These are phyloP conservation scores for Boletellus dicymbophilus DNA, from an alignment of 1,284 basidiomycete species.

Conservation along the genomic window DNA sequence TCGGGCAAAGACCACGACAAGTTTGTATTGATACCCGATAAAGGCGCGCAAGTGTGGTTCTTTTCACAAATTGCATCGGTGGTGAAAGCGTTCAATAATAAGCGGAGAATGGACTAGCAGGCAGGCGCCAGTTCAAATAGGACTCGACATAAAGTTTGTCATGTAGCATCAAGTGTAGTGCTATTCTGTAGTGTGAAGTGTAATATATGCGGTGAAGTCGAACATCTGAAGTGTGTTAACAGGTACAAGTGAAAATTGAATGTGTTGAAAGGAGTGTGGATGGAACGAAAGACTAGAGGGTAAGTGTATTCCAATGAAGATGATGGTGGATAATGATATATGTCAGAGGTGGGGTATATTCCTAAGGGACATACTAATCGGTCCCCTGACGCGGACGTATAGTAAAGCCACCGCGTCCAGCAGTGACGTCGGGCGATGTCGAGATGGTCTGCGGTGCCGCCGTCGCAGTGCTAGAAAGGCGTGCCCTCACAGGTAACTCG, in stretches of 20 bases:
- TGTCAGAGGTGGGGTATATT: conserved; percentile 28
- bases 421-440: conserved; percentile 40
- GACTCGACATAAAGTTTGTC: conserved; percentile 19
- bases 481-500: conserved; percentile 37
- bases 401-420: conserved; percentile 25
- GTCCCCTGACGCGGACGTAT: conserved; percentile 22
- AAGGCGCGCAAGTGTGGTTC: conserved; percentile 75
- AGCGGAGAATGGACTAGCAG: conserved; percentile 63
- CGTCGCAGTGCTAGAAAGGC: conserved; percentile 49
- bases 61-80: conserved; percentile 73
- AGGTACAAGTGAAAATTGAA: conserved; percentile 27
- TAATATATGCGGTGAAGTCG: conserved; percentile 30
- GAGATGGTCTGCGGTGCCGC: conserved; percentile 38
- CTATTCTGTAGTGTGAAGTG: conserved; percentile 12
- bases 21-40: conserved; percentile 77
- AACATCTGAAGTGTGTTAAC: conserved; percentile 23
- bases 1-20: conserved; percentile 70
- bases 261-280: conserved; percentile 23
- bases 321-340: conserved; percentile 21
- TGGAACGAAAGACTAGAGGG: conserved; percentile 10
- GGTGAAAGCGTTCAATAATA: conserved; percentile 73
- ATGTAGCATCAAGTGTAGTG: conserved; percentile 26
- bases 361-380: conserved; percentile 14
- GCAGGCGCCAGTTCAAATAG: conserved; percentile 15
- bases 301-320: conserved; percentile 18